Percentiles rank a stretch among this genome's conserved stretches.
phyloP scores from a whole-genome alignment of 2,329 filamentous ascomycete genomes.

The Fusarium setosum region DNA sequence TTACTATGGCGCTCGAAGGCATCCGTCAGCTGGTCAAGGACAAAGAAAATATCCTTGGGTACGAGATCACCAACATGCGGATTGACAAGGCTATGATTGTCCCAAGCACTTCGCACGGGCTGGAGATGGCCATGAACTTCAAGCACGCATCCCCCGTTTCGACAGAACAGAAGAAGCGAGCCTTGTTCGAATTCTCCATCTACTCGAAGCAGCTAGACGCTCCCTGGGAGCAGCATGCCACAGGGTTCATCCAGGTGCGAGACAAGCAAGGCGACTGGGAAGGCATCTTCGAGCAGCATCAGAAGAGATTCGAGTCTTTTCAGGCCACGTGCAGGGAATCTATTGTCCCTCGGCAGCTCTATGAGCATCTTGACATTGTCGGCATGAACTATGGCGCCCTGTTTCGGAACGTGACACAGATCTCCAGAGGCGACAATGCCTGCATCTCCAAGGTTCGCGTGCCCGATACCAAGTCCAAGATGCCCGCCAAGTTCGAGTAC shows the following conservation, averaged over 20 bases:
- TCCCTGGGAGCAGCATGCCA: conserved; percentile 58
- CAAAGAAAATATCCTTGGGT: conserved; percentile 45
- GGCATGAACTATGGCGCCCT: conserved; percentile 63
- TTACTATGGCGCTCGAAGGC: conserved; percentile 61
- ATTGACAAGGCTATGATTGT: conserved; percentile 65
- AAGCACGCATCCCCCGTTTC: conserved; percentile 39
- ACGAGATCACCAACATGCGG: conserved; percentile 57
- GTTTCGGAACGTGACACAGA: conserved; percentile 60
- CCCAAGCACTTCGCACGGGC: conserved; percentile 56
- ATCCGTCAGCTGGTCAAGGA: conserved; percentile 53
- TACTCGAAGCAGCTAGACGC: conserved; percentile 56
- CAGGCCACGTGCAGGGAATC: conserved; percentile 45
- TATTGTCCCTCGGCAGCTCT: conserved; percentile 58
- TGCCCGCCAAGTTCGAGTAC: conserved; percentile 66
- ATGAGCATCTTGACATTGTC: conserved; percentile 61
- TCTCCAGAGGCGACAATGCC: conserved; percentile 45
- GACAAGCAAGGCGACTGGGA: conserved; percentile 37
- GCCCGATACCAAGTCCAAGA: conserved; percentile 61
- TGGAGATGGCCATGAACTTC: conserved; percentile 63
- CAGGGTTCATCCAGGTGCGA: conserved; percentile 46
- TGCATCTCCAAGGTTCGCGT: conserved; percentile 55
- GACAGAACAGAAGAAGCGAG: neutral
- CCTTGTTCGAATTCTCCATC: conserved; percentile 55
- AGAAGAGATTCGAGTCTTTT: conserved; percentile 38
- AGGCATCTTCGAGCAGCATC: conserved; percentile 32